These are phyloP conservation scores for Poterioochromonas sp. DNA, from an alignment of 352 stramenopile species.

Conservation along the genomic window DNA sequence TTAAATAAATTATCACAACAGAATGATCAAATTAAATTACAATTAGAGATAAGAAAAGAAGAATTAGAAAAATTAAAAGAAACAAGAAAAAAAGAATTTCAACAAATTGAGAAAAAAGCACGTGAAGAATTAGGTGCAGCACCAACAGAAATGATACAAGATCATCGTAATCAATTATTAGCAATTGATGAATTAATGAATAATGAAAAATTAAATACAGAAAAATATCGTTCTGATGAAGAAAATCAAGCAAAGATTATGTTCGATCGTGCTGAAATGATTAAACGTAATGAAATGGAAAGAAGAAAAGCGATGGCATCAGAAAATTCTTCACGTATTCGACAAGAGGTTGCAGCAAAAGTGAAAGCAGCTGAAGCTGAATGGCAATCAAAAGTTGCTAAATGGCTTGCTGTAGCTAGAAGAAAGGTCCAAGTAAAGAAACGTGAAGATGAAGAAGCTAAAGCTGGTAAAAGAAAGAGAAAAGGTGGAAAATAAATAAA, in stretches of 20 bases:
- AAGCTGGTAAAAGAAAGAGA: conserved; percentile 29
- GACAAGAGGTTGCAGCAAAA: conserved; percentile 60
- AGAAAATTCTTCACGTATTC: conserved; percentile 37
- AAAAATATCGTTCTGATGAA: neutral
- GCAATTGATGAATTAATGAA: conserved; percentile 59
- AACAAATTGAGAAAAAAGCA: conserved; percentile 56
- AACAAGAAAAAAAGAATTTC: conserved; percentile 57
- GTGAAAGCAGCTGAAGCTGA: conserved; percentile 59
- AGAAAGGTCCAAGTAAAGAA: conserved; percentile 78
- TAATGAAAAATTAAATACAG: conserved; percentile 14
- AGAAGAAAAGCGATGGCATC: conserved; percentile 28
- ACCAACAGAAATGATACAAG: conserved; percentile 55
- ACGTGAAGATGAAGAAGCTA: conserved; percentile 62
- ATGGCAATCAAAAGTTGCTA: conserved; percentile 64
- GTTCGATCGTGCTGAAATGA: conserved; percentile 10
- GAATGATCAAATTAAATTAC: conserved; percentile 48
- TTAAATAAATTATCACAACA: conserved; percentile 56
- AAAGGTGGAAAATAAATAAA: conserved; percentile 20
- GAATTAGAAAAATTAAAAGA: conserved; percentile 63
- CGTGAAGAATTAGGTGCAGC: conserved; percentile 54
- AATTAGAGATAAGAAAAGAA: conserved; percentile 56
- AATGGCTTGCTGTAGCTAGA: conserved; percentile 69
- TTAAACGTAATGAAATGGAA: conserved; percentile 27
- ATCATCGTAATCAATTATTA: conserved; percentile 64
- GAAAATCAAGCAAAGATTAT: neutral